Conservation (phyloP, 176 grass and related monocot species). For the Juncus effusus region DNA sequence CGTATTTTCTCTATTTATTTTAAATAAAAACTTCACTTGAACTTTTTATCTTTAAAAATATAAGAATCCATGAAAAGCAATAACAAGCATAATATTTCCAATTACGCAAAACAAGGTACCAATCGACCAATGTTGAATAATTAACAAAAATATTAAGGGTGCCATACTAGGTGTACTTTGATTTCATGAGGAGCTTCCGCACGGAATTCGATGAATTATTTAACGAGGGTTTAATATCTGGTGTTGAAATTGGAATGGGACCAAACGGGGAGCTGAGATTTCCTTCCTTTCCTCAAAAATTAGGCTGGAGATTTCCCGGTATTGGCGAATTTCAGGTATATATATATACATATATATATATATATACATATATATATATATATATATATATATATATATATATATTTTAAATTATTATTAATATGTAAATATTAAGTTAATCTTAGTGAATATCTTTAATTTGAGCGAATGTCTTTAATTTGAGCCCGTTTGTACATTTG, state of each 20-base stretch:
- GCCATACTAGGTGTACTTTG: slow-evolving; percentile 66
- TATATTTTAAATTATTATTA: no score
- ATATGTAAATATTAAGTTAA: no score
- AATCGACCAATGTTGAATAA: background rate
- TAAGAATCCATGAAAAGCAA: no score
- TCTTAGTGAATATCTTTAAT: no score
- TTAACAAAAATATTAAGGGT: background rate
- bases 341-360: no score
- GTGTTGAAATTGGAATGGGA: slow-evolving; percentile 87
- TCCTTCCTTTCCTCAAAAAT: slow-evolving; percentile 67
- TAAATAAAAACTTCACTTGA: background rate
- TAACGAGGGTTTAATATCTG: slow-evolving; percentile 67
- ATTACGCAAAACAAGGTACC: background rate
- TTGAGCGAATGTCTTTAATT: no score
- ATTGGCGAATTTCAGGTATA: slow-evolving; percentile 98
- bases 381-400: no score
- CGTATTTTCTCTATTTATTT: background rate
- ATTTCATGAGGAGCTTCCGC: slow-evolving; percentile 97
- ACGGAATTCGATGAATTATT: slow-evolving; percentile 81
- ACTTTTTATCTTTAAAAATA: no score
- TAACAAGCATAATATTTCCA: background rate
- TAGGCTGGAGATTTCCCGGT: slow-evolving; percentile 91
- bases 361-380: no score
- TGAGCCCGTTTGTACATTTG: no score
- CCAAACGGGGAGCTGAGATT: slow-evolving; percentile 84